Conservation (phyloP, 768 basidiomycete genomes). For the Peribolospora baueri region DNA sequence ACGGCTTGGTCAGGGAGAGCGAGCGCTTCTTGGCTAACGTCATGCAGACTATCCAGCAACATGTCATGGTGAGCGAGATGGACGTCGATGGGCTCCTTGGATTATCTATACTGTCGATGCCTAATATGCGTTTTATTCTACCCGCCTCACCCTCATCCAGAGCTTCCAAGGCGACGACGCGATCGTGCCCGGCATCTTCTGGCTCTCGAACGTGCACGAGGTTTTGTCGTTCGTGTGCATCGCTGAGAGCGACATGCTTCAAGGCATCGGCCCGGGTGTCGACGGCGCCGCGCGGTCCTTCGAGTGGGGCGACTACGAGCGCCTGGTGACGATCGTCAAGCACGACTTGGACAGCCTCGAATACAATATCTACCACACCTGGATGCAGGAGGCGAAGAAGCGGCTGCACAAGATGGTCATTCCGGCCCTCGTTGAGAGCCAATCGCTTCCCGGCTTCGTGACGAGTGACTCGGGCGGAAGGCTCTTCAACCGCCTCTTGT, state of each 20-base stretch:
- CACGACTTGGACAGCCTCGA: slow-evolving; percentile 94
- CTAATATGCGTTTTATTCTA: neutral
- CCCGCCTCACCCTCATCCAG: slow-evolving; percentile 9
- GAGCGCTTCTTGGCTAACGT: slow-evolving; percentile 95
- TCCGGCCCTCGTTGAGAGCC: slow-evolving; percentile 92
- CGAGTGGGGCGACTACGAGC: slow-evolving; percentile 92
- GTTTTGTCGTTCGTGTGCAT: slow-evolving; percentile 97
- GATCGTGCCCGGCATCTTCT: slow-evolving; percentile 88
- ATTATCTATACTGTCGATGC: neutral
- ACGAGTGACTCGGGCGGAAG: slow-evolving; percentile 81
- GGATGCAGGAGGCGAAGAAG: slow-evolving; percentile 97
- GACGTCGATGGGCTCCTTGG: neutral
- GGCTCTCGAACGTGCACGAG: slow-evolving; percentile 99
- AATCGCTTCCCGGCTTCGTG: slow-evolving; percentile 91
- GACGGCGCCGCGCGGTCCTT: slow-evolving; percentile 76
- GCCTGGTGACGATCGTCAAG: slow-evolving; percentile 89
- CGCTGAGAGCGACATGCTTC: slow-evolving; percentile 94
- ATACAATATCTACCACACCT: slow-evolving; percentile 98
- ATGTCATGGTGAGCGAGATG: slow-evolving; percentile 63
- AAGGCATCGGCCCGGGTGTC: slow-evolving; percentile 89
- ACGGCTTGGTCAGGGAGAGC: slow-evolving; percentile 84
- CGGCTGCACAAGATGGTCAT: slow-evolving; percentile 91
- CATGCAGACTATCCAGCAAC: slow-evolving; percentile 90
- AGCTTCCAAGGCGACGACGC: slow-evolving; percentile 72
- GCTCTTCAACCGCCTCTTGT: slow-evolving; percentile 76